Base-by-base conservation (phyloP, 2,329 filamentous ascomycete genomes). In the Fusarium multiceps region DNA sequence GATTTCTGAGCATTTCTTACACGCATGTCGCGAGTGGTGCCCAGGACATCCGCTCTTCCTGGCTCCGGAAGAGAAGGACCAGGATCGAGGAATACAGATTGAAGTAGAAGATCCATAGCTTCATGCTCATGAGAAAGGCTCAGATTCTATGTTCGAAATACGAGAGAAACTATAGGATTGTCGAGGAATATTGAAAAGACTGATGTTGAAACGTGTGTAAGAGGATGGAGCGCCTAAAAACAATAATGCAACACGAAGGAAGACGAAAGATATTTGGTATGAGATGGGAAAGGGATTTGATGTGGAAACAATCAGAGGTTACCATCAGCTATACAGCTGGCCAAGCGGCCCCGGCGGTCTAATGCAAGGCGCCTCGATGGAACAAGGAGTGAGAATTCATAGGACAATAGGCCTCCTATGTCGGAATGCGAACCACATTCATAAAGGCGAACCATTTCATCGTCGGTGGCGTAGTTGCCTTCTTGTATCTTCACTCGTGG, bases 21-120 rank as follows among this genome's bases (percentile, higher is more conserved):
- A 27, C 23, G n/a, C 43, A 27, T 11, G 43, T 46, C 43, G 55
- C 46, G 1, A 23, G n/a, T 18, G 55, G 55, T n/a, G 46, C 34
- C 55, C 55, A 58, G 16, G 34, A 11, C 13, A 58, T 58, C 9
- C 21, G 34, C 43, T 51, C 55, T 18, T 58, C 32, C 27, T 58
- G 55, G 34, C 55, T 58, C 32, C 55, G 55, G 55, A 20, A 41
- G 46, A 58, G 27, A 18, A 58, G 55, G 34, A 34, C 46, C 46
- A 58, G 55, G 20, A 58, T 58, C 55, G 55, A 51, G 16, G 50
- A 48, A 20, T 41, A 51, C 18, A 37, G 34, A 12, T 37, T 37
- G 34, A 37, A 7, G 18, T 37, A 37, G 34, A 37, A 37, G 18
- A 12, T 7, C 18, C 34, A 37, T 37, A 37, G 34, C 34, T n/a